Evolutionary conservation across 345 rosid genomes (phyloP).

Genomic region (Noccaea bulbosa): DNA sequence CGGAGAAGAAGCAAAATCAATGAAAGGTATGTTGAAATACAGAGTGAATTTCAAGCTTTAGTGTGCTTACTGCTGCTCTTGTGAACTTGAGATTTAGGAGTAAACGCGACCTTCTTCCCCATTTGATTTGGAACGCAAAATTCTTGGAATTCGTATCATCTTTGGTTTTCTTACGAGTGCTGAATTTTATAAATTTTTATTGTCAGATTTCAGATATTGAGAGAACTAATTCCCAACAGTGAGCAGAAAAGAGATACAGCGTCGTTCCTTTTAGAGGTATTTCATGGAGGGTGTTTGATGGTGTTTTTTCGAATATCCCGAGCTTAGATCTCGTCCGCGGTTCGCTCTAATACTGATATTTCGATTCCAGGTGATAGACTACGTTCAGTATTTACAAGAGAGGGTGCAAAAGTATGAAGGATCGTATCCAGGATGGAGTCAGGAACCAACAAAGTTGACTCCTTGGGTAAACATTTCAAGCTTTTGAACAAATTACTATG

Average conservation of each 20-base stretch:
- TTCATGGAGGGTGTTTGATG: background rate
- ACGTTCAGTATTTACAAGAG: slow-evolving; percentile 82
- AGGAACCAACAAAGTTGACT: slow-evolving; percentile 76
- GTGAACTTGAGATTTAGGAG: background rate
- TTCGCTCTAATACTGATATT: background rate
- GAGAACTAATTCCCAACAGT: slow-evolving; percentile 85
- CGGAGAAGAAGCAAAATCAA: slow-evolving; percentile 95
- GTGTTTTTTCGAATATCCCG: background rate
- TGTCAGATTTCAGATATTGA: slow-evolving; percentile 90
- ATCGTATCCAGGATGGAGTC: slow-evolving; percentile 79
- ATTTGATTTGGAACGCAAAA: slow-evolving; percentile 1
- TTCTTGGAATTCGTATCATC: background rate
- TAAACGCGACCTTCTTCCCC: background rate
- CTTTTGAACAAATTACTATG: background rate
- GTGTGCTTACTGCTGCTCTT: background rate
- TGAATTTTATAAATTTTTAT: slow-evolving; percentile 20
- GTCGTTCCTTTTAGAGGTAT: slow-evolving; percentile 91
- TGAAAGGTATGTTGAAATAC: slow-evolving; percentile 61
- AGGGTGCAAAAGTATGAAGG: slow-evolving; percentile 84
- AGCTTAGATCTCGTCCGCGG: slow-evolving; percentile 19
- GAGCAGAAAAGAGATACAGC: slow-evolving; percentile 96
- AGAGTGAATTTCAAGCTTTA: slow-evolving; percentile 6
- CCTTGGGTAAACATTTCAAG: slow-evolving; percentile 72
- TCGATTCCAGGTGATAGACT: slow-evolving; percentile 76
- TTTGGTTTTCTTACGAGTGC: background rate